These are phyloP conservation scores for Auriscalpium microsporum DNA, from an alignment of 768 basidiomycete genomes.

Conservation along the genomic window DNA sequence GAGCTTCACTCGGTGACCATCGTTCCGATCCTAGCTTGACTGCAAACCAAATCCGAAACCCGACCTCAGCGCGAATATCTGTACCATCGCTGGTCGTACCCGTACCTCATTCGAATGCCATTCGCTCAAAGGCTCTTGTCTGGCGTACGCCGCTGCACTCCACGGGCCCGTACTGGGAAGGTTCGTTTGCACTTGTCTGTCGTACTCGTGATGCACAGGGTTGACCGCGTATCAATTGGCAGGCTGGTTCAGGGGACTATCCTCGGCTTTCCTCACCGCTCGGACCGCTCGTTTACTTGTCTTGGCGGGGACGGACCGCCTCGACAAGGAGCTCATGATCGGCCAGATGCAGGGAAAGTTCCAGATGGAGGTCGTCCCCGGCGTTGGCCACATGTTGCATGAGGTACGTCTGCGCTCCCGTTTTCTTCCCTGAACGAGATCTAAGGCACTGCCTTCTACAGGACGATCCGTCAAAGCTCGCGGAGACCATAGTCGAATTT, in stretches of 20 bases:
- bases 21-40: constrained; percentile 43
- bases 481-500: constrained; percentile 78
- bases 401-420: constrained; percentile 48
- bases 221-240: background rate
- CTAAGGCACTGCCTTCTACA: constrained; percentile 23
- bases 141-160: constrained; percentile 84
- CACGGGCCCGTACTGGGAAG: constrained; percentile 85
- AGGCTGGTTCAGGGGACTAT: constrained; percentile 92
- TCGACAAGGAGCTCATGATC: constrained; percentile 92
- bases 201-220: background rate
- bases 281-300: constrained; percentile 81
- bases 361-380: constrained; percentile 80
- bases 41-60: constrained; percentile 77
- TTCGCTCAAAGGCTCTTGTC: constrained; percentile 33
- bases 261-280: constrained; percentile 65
- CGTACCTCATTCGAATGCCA: constrained; percentile 25
- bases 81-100: constrained; percentile 71
- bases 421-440: background rate
- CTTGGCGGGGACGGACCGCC: constrained; percentile 85
- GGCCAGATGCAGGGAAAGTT: constrained; percentile 83
- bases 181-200: constrained; percentile 34
- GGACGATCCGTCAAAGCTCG: constrained; percentile 80
- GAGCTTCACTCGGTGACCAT: background rate
- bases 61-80: constrained; percentile 77
- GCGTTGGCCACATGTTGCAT: constrained; percentile 90